A percentile compares a stretch with the other conserved stretches of the same genome.
Conservation (phyloP, 371 early-diverging fungal species). For the Syncephalastrum monosporum region DNA sequence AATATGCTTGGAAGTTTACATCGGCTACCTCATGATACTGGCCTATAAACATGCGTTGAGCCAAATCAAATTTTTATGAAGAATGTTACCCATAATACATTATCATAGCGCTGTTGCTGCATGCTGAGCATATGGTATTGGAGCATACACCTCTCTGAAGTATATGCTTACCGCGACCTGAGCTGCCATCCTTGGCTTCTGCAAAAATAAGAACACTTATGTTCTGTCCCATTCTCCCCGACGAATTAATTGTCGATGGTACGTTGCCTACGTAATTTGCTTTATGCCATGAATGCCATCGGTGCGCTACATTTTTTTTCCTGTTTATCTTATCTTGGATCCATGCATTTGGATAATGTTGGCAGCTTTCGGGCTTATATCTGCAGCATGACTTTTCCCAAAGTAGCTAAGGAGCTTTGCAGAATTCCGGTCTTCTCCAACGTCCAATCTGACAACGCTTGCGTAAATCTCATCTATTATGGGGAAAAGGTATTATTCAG, state of each 20-base stretch:
- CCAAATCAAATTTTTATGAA: too few species aligned
- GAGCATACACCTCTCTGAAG: too few species aligned
- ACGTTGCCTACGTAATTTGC: slow-evolving; percentile 17
- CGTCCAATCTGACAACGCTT: slow-evolving; percentile 17
- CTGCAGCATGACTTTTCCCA: slow-evolving; percentile 31
- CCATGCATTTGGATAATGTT: too few species aligned
- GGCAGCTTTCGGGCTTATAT: not conserved
- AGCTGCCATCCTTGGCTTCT: slow-evolving; percentile 3
- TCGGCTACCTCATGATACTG: too few species aligned
- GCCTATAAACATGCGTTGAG: too few species aligned
- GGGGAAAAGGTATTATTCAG: slow-evolving; percentile 18
- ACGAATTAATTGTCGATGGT: slow-evolving; percentile 13
- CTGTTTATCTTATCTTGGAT: slow-evolving; percentile 14
- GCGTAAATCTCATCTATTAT: too few species aligned
- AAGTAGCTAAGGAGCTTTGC: slow-evolving; percentile 4
- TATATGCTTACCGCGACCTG: too few species aligned
- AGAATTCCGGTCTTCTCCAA: slow-evolving; percentile 15
- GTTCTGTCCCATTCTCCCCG: too few species aligned
- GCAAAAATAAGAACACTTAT: slow-evolving; percentile 7
- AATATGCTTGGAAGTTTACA: too few species aligned
- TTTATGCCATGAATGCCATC: slow-evolving; percentile 20
- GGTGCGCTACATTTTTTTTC: slow-evolving; percentile 6
- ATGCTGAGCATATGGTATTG: too few species aligned
- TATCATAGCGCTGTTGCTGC: too few species aligned
- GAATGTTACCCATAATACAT: too few species aligned